Evolutionary conservation across 164 flowering plant species (phyloP).

Genomic region (Chimonanthus praecox): DNA sequence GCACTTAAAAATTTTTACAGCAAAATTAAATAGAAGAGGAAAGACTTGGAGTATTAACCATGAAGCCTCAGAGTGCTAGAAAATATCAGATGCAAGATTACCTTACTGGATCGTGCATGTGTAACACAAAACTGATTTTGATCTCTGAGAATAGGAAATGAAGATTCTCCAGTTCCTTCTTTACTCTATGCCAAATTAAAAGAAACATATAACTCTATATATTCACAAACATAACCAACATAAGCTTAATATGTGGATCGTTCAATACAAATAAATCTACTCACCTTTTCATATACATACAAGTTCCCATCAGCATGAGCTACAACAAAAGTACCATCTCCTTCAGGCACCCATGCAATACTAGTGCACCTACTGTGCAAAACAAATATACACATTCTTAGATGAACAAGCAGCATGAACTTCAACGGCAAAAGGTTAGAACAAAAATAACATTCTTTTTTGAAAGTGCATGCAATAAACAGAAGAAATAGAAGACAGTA

Average conservation of each 20-base stretch:
- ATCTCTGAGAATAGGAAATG: slow-evolving; percentile 88
- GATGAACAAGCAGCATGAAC: neutral
- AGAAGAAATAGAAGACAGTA: neutral
- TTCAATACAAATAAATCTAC: slow-evolving; percentile 8
- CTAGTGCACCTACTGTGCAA: slow-evolving; percentile 83
- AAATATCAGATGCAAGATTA: slow-evolving; percentile 13
- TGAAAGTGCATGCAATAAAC: neutral
- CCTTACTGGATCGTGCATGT: slow-evolving; percentile 93
- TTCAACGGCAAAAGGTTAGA: neutral
- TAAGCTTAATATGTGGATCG: slow-evolving; percentile 1
- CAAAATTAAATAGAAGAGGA: neutral
- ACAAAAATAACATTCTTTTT: neutral
- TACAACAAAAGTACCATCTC: slow-evolving; percentile 89
- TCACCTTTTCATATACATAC: slow-evolving; percentile 93
- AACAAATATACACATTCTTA: neutral
- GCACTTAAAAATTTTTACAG: neutral
- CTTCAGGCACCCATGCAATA: slow-evolving; percentile 91
- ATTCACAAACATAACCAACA: neutral
- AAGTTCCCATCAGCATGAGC: slow-evolving; percentile 97
- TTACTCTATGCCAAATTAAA: slow-evolving; percentile 48
- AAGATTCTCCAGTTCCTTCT: slow-evolving; percentile 87
- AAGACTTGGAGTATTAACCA: neutral
- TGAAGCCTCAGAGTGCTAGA: neutral
- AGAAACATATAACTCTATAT: slow-evolving; percentile 1
- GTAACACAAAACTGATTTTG: slow-evolving; percentile 88